Evolutionary conservation across 441 rosid genomes (phyloP).

Genomic region (Cnidoscolus chayamansa): DNA sequence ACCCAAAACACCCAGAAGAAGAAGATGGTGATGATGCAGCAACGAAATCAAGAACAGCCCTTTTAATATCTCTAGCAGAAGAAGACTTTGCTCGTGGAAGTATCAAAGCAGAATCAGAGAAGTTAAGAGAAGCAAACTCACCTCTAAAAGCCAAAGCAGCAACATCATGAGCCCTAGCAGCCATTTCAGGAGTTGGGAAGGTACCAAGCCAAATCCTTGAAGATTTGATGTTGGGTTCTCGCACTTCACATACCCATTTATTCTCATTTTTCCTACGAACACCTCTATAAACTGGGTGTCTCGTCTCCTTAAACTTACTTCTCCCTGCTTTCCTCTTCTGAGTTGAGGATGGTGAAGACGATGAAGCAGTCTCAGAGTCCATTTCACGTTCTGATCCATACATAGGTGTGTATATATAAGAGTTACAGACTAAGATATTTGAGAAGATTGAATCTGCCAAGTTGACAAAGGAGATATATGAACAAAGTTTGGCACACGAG

Average conservation of each 20-base stretch:
- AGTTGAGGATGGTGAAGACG: too few species aligned
- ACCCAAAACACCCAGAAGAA: background rate
- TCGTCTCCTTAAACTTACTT: conserved; percentile 37
- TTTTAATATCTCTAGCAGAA: conserved; percentile 28
- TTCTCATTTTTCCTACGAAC: conserved; percentile 26
- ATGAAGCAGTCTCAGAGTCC: too few species aligned
- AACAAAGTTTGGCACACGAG: background rate
- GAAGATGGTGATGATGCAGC: background rate
- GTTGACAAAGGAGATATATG: background rate
- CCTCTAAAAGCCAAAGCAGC: conserved; percentile 40
- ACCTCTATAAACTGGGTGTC: conserved; percentile 36
- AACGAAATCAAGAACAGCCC: conserved; percentile 27
- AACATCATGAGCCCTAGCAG: conserved; percentile 43
- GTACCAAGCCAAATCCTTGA: conserved; percentile 46
- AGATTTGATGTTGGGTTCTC: conserved; percentile 32
- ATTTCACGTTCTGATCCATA: too few species aligned
- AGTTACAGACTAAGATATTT: background rate
- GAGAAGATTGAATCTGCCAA: background rate
- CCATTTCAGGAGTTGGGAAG: conserved; percentile 35
- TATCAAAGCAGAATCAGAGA: conserved; percentile 22
- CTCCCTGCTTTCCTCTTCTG: conserved; percentile 30
- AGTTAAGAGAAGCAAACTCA: conserved; percentile 29
- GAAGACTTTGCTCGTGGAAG: conserved; percentile 30
- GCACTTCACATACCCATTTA: conserved; percentile 42
- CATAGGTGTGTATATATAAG: background rate